Conservation (phyloP, 176 grass and related monocot genomes). For the Leersia perrieri region DNA sequence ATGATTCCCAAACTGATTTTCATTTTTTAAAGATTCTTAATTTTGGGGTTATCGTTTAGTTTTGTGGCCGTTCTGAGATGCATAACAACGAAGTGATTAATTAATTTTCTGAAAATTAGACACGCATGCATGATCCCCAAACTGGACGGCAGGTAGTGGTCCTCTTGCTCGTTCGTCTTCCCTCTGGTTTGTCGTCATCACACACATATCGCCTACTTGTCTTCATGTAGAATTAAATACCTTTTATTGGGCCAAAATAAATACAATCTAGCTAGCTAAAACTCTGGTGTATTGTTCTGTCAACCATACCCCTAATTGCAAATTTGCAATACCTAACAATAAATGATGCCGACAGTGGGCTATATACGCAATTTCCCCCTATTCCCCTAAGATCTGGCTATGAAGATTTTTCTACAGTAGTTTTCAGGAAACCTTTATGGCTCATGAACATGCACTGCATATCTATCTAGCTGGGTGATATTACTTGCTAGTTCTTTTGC, state of each 20-base stretch:
- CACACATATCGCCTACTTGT: neutral
- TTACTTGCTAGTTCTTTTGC: neutral
- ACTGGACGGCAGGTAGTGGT: neutral
- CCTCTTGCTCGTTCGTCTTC: neutral
- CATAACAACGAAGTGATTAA: neutral
- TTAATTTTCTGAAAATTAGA: neutral
- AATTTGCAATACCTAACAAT: neutral
- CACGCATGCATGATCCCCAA: neutral
- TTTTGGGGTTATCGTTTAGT: neutral
- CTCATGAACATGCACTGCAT: neutral
- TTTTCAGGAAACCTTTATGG: neutral
- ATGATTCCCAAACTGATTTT: too few relatives aligned
- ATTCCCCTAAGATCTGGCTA: neutral
- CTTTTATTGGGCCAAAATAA: neutral
- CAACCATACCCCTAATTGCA: neutral
- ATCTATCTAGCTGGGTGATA: neutral
- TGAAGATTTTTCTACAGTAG: neutral
- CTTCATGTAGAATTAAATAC: neutral
- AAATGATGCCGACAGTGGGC: neutral
- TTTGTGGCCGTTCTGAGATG: neutral
- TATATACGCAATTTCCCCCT: neutral
- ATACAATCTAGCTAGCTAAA: neutral
- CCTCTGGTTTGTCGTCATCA: neutral
- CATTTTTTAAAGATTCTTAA: too few relatives aligned
- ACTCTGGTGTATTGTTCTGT: neutral